A percentile compares a stretch with the other conserved stretches of the same genome.
Evolutionary conservation across 106 monocot genomes (phyloP).

Genomic region (Agapanthus africanus): DNA sequence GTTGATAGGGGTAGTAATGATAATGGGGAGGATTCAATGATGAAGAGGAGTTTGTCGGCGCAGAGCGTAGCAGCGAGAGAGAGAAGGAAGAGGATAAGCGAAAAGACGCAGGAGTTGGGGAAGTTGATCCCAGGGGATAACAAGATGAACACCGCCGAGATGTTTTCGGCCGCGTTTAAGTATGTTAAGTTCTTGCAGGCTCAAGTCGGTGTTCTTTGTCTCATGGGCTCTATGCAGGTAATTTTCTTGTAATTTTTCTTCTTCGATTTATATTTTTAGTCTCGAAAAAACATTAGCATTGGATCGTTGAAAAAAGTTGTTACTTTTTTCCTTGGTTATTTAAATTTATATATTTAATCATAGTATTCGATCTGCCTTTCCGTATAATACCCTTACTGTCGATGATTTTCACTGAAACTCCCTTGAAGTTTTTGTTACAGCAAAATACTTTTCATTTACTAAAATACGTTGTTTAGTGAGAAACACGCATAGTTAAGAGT

Average conservation of each 20-base stretch:
- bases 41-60: slow-evolving; percentile 11
- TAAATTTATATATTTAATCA: not conserved
- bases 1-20: slow-evolving; percentile 9
- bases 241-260: not conserved
- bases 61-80: slow-evolving; percentile 60
- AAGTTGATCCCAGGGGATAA: slow-evolving; percentile 52
- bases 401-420: too few species aligned
- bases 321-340: too few species aligned
- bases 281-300: too few species aligned
- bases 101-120: slow-evolving; percentile 61
- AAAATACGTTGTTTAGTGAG: too few species aligned
- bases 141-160: slow-evolving; percentile 82
- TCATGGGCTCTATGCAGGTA: slow-evolving; percentile 27
- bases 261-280: not conserved
- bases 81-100: slow-evolving; percentile 67
- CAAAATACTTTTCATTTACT: too few species aligned
- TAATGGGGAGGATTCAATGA: too few species aligned
- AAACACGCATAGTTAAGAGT: too few species aligned
- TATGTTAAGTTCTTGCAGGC: slow-evolving; percentile 69
- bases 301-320: too few species aligned
- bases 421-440: too few species aligned
- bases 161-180: slow-evolving; percentile 42
- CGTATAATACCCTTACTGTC: too few species aligned
- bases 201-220: slow-evolving; percentile 45
- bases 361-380: too few species aligned